A percentile compares a stretch with the other conserved stretches of the same genome.
These are phyloP conservation scores for Gossypium rotundifolium DNA, from an alignment of 345 rosid species.

Conservation along the genomic window DNA sequence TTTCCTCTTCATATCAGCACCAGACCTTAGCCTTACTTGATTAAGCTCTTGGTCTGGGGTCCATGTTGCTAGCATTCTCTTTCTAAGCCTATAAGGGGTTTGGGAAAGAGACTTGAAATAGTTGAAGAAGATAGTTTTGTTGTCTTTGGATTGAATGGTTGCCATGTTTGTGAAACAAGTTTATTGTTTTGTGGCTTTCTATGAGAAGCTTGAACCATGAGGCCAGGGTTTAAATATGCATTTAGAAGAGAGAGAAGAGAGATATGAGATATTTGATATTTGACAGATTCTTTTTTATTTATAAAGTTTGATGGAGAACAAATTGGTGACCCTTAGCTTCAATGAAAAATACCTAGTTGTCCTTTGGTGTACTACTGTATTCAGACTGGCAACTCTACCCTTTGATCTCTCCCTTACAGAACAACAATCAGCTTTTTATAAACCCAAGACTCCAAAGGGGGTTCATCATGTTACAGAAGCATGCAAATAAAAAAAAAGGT, in stretches of 20 bases:
- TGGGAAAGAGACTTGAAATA: conserved; percentile 68
- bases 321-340: conserved; percentile 22
- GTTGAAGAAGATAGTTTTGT: conserved; percentile 23
- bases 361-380: neutral
- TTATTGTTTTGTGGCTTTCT: conserved; percentile 18
- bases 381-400: conserved; percentile 14
- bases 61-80: conserved; percentile 91
- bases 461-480: conserved; percentile 32
- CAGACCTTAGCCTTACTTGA: conserved; percentile 82
- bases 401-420: neutral
- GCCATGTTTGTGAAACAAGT: conserved; percentile 22
- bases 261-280: conserved; percentile 10
- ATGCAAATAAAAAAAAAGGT: conserved; percentile 32
- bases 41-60: conserved; percentile 84
- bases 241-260: conserved; percentile 9
- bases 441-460: conserved; percentile 25
- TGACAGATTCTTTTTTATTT: conserved; percentile 29
- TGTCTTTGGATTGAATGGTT: conserved; percentile 19
- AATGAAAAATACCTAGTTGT: conserved; percentile 23
- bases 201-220: conserved; percentile 28
- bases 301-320: conserved; percentile 27
- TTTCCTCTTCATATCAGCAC: conserved; percentile 92
- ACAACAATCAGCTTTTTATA: conserved; percentile 24
- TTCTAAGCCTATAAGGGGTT: conserved; percentile 75
- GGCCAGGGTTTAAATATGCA: conserved; percentile 34